Evolutionary conservation across 202 grass and related monocot genomes (phyloP), one percentile per base, ranked within the genome.

Genomic region (Setaria viridis): DNA sequence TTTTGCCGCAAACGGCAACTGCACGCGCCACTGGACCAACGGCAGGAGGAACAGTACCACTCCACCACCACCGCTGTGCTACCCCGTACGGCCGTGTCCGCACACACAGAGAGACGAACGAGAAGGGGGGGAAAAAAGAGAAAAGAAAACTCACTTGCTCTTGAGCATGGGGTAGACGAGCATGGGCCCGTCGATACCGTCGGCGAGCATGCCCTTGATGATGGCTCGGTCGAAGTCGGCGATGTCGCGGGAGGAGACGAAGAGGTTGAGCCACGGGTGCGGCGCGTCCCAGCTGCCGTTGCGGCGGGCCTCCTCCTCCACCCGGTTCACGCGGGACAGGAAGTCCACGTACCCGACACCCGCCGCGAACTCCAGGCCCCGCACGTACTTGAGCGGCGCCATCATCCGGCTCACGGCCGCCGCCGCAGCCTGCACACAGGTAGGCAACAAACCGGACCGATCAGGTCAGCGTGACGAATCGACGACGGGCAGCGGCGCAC

Each of bases 241-340:
- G 77, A 99, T 92, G 82, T 94, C 80, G 6, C 80, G 86, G 3
- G 94, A 74, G 19, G 94, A 84, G 81, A 99, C 48, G 88, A 99
- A 91, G 64, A 99, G 70, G 90, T 99, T 99, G 72, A 99, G 90
- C 97, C 97, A 99, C 5, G 97, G 97, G 91, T 99, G 97, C 15
- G 97, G 92, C 51, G 88, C 66, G 4, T 74, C 87, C 97, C 97
- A 99, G 75, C 88, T 99, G 55, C 97, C 97, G 82, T 85, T 94
- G 17, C 92, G 90, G 6, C 90, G 93, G 1, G 97, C 97, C 88
- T 93, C 92, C 72, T 90, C 86, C 82, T 99, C 97, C 41, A 85
- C 94, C 5, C 58, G 77, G 80, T 92, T 92, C 37, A 99, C 94
- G 9, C 97, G 91, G 65, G 90, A 94, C 76, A 99, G 80, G 70